Conservation (phyloP, 495 filamentous ascomycete species). For the Penicillium steckii region DNA sequence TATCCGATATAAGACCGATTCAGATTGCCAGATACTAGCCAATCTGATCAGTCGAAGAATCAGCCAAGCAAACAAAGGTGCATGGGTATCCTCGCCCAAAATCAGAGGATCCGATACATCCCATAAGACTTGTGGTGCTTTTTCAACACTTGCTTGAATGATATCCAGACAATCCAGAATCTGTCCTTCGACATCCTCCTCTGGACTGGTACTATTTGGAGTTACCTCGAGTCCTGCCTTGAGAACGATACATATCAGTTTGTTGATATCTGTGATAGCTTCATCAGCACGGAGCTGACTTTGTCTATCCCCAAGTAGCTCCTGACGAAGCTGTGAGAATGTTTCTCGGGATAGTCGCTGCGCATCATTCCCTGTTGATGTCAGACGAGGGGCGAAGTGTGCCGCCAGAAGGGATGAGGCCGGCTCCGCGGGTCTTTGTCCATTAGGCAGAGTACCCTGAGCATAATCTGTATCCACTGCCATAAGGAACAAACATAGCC, state of each 20-base stretch:
- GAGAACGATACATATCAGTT: conserved; percentile 79
- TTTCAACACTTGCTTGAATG: conserved; percentile 67
- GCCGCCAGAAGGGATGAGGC: conserved; percentile 70
- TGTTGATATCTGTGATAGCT: conserved; percentile 70
- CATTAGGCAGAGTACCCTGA: conserved; percentile 16
- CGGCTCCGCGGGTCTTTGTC: conserved; percentile 34
- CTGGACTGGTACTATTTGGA: conserved; percentile 49
- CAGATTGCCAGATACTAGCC: conserved; percentile 23
- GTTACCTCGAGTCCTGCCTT: conserved; percentile 74
- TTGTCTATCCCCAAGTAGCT: conserved; percentile 53
- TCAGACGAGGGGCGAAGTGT: conserved; percentile 53
- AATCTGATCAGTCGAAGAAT: conserved; percentile 39
- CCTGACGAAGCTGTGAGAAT: conserved; percentile 63
- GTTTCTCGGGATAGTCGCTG: conserved; percentile 48
- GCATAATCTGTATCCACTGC: conserved; percentile 23
- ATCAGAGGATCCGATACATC: conserved; percentile 39
- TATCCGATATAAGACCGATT: conserved; percentile 29
- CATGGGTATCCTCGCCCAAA: conserved; percentile 47
- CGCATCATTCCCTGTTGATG: conserved; percentile 40
- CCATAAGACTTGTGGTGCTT: conserved; percentile 70
- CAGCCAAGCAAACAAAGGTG: conserved; percentile 80
- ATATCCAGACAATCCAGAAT: conserved; percentile 68
- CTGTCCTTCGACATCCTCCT: conserved; percentile 55
- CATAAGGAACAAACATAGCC: conserved; percentile 24
- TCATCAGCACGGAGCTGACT: conserved; percentile 52